Percentiles rank a stretch among this genome's conserved stretches.
These are phyloP conservation scores for Moesziomyces sp. DNA, from an alignment of 1,284 basidiomycete genomes.

Conservation along the genomic window DNA sequence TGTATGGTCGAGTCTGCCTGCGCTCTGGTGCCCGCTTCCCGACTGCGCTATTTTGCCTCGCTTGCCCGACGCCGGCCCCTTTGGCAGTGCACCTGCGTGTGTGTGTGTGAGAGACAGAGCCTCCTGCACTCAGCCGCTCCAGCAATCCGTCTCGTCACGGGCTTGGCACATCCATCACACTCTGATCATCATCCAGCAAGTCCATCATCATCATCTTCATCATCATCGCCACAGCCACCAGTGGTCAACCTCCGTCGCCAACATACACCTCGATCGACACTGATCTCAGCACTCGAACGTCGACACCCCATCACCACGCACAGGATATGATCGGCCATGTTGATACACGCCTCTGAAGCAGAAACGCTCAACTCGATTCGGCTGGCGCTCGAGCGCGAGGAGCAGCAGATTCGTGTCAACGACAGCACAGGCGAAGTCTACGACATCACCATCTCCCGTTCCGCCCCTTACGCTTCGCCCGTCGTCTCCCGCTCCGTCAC, in stretches of 20 bases:
- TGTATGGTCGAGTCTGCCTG: no score
- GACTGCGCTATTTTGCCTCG: background rate
- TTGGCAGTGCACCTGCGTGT: background rate
- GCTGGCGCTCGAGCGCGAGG: constrained; percentile 55
- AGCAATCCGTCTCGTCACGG: background rate
- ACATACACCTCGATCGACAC: background rate
- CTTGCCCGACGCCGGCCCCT: background rate
- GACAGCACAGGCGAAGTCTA: constrained; percentile 60
- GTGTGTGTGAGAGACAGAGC: no score
- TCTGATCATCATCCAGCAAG: background rate
- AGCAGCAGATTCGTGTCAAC: constrained; percentile 62
- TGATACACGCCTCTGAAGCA: constrained; percentile 54
- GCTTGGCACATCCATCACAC: background rate
- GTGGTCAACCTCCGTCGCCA: background rate
- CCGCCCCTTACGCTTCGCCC: constrained; percentile 61
- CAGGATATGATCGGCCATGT: constrained; percentile 35
- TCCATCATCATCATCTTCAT: constrained; percentile 5
- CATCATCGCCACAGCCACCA: constrained; percentile 2
- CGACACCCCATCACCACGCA: background rate
- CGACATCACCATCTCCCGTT: constrained; percentile 61
- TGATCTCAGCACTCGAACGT: background rate
- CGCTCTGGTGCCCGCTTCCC: no score
- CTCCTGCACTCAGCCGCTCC: no score
- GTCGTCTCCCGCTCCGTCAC: constrained; percentile 46
- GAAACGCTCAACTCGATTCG: constrained; percentile 57